These are phyloP conservation scores for Neurospora sp. DNA, from an alignment of 495 filamentous ascomycete genomes.

Conservation along the genomic window DNA sequence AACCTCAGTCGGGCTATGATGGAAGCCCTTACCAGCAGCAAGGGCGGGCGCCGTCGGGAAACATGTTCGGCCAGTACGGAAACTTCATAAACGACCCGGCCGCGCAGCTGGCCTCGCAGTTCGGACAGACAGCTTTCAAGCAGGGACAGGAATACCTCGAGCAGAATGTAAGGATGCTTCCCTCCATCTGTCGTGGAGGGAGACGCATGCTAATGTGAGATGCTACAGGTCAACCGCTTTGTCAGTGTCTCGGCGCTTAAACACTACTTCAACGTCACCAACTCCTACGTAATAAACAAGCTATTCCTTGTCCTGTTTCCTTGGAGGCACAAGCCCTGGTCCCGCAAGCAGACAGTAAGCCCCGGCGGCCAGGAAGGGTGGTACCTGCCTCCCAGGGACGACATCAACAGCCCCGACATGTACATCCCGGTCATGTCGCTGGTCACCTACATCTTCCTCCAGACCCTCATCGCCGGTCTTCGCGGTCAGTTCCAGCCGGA, in stretches of 20 bases:
- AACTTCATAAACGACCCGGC: conserved; percentile 92
- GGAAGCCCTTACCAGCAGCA: conserved; percentile 66
- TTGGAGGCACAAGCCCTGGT: conserved; percentile 96
- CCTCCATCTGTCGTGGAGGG: neutral
- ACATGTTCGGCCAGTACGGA: conserved; percentile 64
- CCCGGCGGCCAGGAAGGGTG: conserved; percentile 66
- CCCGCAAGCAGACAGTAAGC: conserved; percentile 54
- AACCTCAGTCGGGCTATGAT: conserved; percentile 60
- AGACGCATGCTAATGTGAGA: neutral
- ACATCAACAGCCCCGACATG: conserved; percentile 97
- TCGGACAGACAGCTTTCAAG: conserved; percentile 81
- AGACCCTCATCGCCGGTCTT: conserved; percentile 78
- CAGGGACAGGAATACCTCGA: conserved; percentile 89
- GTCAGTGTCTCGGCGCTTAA: conserved; percentile 87
- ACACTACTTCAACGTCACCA: conserved; percentile 96
- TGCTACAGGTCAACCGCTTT: conserved; percentile 72
- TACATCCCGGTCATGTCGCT: conserved; percentile 95
- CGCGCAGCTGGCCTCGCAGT: conserved; percentile 91
- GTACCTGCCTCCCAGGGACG: conserved; percentile 91
- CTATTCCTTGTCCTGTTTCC: conserved; percentile 87
- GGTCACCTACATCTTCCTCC: conserved; percentile 93
- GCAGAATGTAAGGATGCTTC: conserved; percentile 58
- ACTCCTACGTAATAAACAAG: conserved; percentile 79
- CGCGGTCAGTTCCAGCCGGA: conserved; percentile 92
- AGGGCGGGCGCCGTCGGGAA: conserved; percentile 35